Evolutionary conservation across 176 grass and related monocot genomes (phyloP).

Genomic region (Dactylis glomerata): DNA sequence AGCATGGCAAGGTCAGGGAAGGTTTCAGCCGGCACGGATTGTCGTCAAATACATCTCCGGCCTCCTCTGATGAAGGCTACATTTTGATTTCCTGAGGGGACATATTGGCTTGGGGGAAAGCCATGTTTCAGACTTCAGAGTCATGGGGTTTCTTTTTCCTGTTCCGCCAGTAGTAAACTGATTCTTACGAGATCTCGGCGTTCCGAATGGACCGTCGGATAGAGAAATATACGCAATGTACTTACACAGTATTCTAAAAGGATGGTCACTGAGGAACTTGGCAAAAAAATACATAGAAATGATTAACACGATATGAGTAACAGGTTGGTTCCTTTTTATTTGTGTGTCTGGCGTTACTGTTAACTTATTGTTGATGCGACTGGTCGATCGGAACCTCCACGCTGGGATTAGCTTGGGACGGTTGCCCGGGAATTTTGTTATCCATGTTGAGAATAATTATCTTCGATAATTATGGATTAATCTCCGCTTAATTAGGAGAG

Average conservation of each 20-base stretch:
- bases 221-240: neutral
- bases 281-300: neutral
- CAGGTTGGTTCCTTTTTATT: neutral
- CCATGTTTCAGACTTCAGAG: neutral
- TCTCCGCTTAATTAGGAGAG: too few species aligned
- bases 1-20: constrained; percentile 91
- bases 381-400: neutral
- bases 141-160: neutral
- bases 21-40: constrained; percentile 35
- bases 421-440: neutral
- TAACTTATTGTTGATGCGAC: neutral
- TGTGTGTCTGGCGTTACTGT: neutral
- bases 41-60: constrained; percentile 13
- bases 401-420: neutral
- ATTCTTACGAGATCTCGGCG: neutral
- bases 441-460: too few species aligned
- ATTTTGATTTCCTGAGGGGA: constrained; percentile 48
- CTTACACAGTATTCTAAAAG: neutral
- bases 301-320: neutral
- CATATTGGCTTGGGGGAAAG: neutral
- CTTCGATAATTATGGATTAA: too few species aligned
- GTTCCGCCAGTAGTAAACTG: neutral
- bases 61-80: constrained; percentile 47
- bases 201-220: neutral
- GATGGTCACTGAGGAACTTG: constrained; percentile 3